Evolutionary conservation across 2,329 filamentous ascomycete genomes (phyloP).

Genomic region (Fusarium sp.): DNA sequence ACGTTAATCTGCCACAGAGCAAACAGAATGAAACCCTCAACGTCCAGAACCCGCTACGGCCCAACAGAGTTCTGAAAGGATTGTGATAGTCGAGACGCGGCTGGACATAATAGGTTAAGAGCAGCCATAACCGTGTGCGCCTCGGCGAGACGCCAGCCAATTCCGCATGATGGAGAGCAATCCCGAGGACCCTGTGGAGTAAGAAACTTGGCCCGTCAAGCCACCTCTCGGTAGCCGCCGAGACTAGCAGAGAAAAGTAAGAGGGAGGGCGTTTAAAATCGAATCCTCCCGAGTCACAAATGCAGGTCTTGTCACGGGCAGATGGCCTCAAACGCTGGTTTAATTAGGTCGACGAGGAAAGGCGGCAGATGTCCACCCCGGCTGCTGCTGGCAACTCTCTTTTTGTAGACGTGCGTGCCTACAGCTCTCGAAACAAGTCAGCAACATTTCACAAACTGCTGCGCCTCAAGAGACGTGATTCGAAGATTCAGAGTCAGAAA

Average conservation of each 20-base stretch:
- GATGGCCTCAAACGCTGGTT: not conserved
- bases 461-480: not conserved
- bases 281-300: not conserved
- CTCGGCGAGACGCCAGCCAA: not conserved
- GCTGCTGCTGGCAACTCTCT: not conserved
- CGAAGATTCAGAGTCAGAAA: not conserved
- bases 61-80: not conserved
- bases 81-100: not conserved
- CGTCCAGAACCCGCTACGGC: not conserved
- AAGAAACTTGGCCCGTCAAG: not conserved
- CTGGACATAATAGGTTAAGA: not conserved
- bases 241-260: not conserved
- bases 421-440: not conserved
- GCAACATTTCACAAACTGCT: not conserved
- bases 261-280: not conserved
- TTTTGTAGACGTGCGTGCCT: not conserved
- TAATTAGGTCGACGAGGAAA: not conserved
- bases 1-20: not conserved
- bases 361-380: not conserved
- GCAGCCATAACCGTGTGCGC: not conserved
- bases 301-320: not conserved
- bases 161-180: not conserved
- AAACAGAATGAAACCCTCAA: not conserved
- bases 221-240: slow-evolving; percentile 6
- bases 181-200: not conserved